Conservation (phyloP, 2,329 filamentous ascomycete species). For the Sporothrix dimorphospora region DNA sequence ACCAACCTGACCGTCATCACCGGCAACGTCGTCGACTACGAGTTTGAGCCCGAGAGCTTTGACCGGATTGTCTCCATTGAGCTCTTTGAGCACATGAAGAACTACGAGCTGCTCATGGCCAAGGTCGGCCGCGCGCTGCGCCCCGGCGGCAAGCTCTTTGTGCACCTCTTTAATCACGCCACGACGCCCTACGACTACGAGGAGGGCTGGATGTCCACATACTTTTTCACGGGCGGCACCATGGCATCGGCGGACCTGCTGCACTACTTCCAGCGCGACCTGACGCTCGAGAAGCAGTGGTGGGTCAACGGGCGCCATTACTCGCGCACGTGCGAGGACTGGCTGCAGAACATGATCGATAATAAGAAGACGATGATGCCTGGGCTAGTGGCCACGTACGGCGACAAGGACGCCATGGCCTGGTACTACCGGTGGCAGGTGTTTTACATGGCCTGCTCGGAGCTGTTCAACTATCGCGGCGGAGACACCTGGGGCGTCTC, state of each 20-base stretch:
- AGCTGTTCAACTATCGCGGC: conserved; percentile 67
- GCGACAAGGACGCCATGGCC: conserved; percentile 58
- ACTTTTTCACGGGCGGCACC: conserved; percentile 74
- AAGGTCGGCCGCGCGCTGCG: conserved; percentile 64
- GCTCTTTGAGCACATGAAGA: conserved; percentile 78
- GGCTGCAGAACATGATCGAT: conserved; percentile 62
- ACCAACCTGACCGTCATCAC: conserved; percentile 66
- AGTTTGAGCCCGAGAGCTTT: conserved; percentile 61
- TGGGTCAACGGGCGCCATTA: conserved; percentile 72
- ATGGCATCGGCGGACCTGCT: conserved; percentile 71
- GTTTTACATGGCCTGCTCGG: conserved; percentile 72
- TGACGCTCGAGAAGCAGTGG: conserved; percentile 66
- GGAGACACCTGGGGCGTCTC: conserved; percentile 70
- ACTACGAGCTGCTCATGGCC: conserved; percentile 68
- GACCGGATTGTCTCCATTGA: conserved; percentile 70
- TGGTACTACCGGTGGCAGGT: conserved; percentile 75
- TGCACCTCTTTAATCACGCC: conserved; percentile 69
- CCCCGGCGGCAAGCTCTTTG: conserved; percentile 67
- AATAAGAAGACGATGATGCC: conserved; percentile 66
- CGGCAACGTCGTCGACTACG: conserved; percentile 67
- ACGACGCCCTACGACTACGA: conserved; percentile 71
- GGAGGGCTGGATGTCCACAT: conserved; percentile 72
- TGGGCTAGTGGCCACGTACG: conserved; percentile 66
- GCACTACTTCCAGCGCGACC: conserved; percentile 66
- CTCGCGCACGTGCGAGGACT: conserved; percentile 71